A percentile compares a stretch with the other conserved stretches of the same genome.
Evolutionary conservation across 148 eudicot genomes (phyloP).

Genomic region (Vaccinium myrtillus): DNA sequence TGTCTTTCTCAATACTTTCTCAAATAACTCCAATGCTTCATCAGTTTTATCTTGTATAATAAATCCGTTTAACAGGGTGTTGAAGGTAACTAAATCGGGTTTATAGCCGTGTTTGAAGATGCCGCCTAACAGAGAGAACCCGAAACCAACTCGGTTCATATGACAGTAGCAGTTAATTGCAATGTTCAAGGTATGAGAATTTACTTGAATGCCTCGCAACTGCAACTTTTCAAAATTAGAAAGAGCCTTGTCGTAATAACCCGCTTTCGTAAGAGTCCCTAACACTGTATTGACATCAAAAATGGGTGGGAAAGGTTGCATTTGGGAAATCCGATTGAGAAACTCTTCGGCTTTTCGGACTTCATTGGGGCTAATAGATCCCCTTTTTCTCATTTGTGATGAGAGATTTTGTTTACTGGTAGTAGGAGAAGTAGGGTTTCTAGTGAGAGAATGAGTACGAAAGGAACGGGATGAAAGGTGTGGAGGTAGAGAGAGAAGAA

Average conservation of each 20-base stretch:
- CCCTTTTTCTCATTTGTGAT: too few species aligned
- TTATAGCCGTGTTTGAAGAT: not conserved
- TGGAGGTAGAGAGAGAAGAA: not conserved
- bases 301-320: conserved; percentile 5
- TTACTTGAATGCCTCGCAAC: not conserved
- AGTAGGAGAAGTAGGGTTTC: not conserved
- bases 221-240: not conserved
- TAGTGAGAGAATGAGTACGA: not conserved
- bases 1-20: not conserved
- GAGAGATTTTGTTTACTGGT: too few species aligned
- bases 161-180: not conserved
- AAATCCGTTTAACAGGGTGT: conserved; percentile 12
- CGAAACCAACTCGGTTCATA: not conserved
- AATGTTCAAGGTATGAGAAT: not conserved
- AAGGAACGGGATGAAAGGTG: not conserved
- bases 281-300: not conserved
- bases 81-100: conserved; percentile 14
- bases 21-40: conserved; percentile 14
- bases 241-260: not conserved
- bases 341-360: too few species aligned
- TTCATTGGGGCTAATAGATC: too few species aligned
- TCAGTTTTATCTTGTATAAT: not conserved
- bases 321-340: too few species aligned
- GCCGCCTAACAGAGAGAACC: not conserved
- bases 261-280: not conserved